A percentile compares a stretch with the other conserved stretches of the same genome.
Evolutionary conservation across 2,329 filamentous ascomycete genomes (phyloP).

Genomic region (Annulohypoxylon truncatum): DNA sequence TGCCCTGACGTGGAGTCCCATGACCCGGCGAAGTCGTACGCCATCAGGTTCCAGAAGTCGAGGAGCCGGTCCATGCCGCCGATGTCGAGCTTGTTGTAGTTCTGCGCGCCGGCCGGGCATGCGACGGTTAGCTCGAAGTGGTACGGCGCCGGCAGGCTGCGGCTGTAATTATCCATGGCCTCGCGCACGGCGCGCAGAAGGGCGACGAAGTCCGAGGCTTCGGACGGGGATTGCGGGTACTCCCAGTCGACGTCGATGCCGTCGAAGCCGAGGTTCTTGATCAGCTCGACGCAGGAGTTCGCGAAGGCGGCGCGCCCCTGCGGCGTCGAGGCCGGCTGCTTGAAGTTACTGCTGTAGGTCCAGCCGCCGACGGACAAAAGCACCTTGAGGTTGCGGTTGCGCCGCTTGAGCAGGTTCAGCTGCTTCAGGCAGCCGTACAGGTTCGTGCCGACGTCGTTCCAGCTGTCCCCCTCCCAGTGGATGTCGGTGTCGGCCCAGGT

Average conservation of each 20-base stretch:
- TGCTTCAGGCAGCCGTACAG: conserved; percentile 92
- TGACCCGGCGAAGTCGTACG: conserved; percentile 86
- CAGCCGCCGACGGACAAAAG: conserved; percentile 91
- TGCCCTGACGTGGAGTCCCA: conserved; percentile 82
- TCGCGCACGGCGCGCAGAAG: conserved; percentile 67
- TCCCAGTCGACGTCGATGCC: conserved; percentile 78
- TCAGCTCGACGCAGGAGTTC: conserved; percentile 75
- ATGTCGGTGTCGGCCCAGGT: conserved; percentile 78
- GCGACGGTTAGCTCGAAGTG: conserved; percentile 75
- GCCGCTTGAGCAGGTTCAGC: conserved; percentile 83
- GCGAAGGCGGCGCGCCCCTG: conserved; percentile 79
- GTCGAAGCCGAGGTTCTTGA: conserved; percentile 85
- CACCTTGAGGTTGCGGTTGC: conserved; percentile 85
- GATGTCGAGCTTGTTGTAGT: conserved; percentile 73
- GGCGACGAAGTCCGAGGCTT: conserved; percentile 70
- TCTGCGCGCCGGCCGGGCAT: conserved; percentile 70
- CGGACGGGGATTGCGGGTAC: conserved; percentile 66
- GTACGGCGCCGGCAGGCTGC: conserved; percentile 55
- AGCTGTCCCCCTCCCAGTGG: conserved; percentile 74
- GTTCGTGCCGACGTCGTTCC: conserved; percentile 80
- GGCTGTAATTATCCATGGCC: conserved; percentile 68
- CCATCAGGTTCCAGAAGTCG: conserved; percentile 87
- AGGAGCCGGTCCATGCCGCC: conserved; percentile 72
- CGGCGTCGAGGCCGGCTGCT: conserved; percentile 76
- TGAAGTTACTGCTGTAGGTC: conserved; percentile 90